phyloP scores from a whole-genome alignment of 306 rosid genomes.

The Albizia julibrissin region DNA sequence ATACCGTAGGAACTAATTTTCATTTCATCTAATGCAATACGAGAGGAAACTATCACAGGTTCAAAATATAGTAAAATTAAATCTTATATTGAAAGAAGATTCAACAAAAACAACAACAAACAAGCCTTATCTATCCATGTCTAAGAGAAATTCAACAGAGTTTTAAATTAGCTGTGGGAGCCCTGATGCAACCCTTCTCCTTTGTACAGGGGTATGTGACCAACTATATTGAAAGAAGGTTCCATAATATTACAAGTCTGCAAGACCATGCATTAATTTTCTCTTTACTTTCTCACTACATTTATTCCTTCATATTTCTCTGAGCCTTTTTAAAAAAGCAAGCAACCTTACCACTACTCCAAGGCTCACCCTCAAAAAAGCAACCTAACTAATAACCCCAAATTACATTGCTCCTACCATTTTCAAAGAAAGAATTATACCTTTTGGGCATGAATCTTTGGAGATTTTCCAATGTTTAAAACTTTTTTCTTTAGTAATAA shows the following conservation, averaged over 20 bases:
- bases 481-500: constrained; percentile 74
- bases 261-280: constrained; percentile 5
- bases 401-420: constrained; percentile 16
- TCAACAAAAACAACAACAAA: neutral
- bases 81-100: no score
- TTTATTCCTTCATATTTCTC: constrained; percentile 17
- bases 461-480: constrained; percentile 69
- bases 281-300: constrained; percentile 18
- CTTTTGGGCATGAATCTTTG: constrained; percentile 86
- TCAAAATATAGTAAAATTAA: neutral
- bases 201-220: neutral
- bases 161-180: neutral
- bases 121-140: neutral
- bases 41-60: neutral
- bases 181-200: neutral
- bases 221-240: neutral
- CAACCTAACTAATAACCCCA: neutral
- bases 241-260: constrained; percentile 10
- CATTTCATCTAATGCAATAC: constrained; percentile 10
- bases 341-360: no score
- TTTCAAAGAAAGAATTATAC: constrained; percentile 44
- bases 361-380: no score
- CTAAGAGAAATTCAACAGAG: neutral
- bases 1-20: neutral
- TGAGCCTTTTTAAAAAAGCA: neutral